Base-by-base conservation (phyloP, 208 protist genomes). In the Wallacemonas rigidus region DNA sequence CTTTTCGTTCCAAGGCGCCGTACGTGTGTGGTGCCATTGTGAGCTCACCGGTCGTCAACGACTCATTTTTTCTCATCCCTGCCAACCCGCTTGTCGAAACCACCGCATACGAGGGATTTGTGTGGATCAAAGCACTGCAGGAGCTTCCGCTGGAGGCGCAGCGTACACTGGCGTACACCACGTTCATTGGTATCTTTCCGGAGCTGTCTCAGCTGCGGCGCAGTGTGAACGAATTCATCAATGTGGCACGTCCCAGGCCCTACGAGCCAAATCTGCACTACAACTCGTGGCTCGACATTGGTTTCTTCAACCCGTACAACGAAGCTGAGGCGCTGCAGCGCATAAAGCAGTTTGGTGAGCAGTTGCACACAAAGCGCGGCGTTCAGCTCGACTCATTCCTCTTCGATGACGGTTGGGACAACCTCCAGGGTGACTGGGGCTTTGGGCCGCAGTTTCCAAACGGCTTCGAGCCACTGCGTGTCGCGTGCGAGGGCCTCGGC, bases 241-340 rank as follows among this genome's bases (percentile, higher is more conserved):
- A 58, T n/a, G 53, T 36, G 53, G 53, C 14, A n/a, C 53, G 53
- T 15, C 53, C 53, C 6, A 15, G 53, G 26, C 53, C 53, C 9
- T 58, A 58, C 53, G n/a, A 6, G 53, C 53, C 6, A n/a, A 58
- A 58, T n/a, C 53, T 58, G 53, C 53, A 58, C 53, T 58, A 58
- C 53, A 58, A 58, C 53, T 58, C 53, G n/a, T 58, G 53, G 53
- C 53, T 58, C 14, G 53, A 58, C 53, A 58, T 58, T 58, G 53
- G 53, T 36, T 58, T 58, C 26, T 58, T 58, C 53, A 58, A 58
- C 53, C 53, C 53, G 9, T 58, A 58, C 53, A 58, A 8, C 9
- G 53, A 58, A n/a, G 53, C 53, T 7, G 53, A 58, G n/a, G 53
- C 53, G 53, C 26, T 36, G 53, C 53, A 58, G 53, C 53, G 53